Evolutionary conservation across 345 rosid genomes (phyloP).

Genomic region (Mercurialis annua): DNA sequence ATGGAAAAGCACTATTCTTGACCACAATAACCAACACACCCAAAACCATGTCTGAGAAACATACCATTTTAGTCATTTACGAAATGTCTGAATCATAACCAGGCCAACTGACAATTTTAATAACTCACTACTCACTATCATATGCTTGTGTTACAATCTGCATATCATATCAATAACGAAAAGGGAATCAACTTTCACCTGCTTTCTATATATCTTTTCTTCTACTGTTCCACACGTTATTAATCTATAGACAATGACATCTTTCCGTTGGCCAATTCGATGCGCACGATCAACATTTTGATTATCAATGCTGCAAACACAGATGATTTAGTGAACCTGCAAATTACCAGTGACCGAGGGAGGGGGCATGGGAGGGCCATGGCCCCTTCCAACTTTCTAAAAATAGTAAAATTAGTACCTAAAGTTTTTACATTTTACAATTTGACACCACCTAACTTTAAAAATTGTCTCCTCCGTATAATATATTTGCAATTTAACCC

Average conservation of each 20-base stretch:
- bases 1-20: too few species aligned
- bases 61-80: neutral
- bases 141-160: neutral
- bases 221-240: slow-evolving; percentile 98
- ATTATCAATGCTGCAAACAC: slow-evolving; percentile 72
- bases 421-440: too few species aligned
- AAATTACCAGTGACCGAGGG: too few species aligned
- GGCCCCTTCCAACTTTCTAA: too few species aligned
- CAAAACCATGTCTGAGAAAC: neutral
- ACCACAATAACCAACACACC: too few species aligned
- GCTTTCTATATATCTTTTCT: slow-evolving; percentile 96
- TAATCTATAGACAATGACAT: slow-evolving; percentile 84
- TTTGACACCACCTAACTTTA: too few species aligned
- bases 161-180: neutral
- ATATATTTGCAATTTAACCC: too few species aligned
- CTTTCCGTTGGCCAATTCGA: slow-evolving; percentile 93
- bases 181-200: slow-evolving; percentile 40
- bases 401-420: too few species aligned
- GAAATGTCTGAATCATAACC: neutral
- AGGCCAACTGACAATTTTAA: slow-evolving; percentile 2
- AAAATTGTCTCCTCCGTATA: too few species aligned
- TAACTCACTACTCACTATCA: neutral
- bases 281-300: slow-evolving; percentile 99
- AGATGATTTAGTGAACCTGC: neutral
- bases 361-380: too few species aligned